Percentiles rank a stretch among this genome's conserved stretches.
phyloP scores from a whole-genome alignment of 768 basidiomycete species.

The Tylopilus plumbeoviolaceoides region DNA sequence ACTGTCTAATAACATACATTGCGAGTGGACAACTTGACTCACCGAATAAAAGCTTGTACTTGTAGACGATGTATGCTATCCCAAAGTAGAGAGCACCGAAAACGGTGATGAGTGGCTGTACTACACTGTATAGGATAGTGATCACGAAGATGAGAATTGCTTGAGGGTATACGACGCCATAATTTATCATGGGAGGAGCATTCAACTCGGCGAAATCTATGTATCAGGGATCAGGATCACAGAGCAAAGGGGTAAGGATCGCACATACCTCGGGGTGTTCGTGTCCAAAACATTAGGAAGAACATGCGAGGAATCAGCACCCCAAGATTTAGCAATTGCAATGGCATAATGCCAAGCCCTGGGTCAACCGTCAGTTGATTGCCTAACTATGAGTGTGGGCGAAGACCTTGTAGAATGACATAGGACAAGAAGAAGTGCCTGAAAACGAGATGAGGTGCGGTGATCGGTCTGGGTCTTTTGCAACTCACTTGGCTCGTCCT shows the following conservation, averaged over 20 bases:
- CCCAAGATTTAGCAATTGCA: constrained; percentile 90
- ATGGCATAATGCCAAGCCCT: constrained; percentile 93
- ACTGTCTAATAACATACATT: not conserved
- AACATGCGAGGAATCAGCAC: constrained; percentile 78
- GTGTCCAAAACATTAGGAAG: constrained; percentile 70
- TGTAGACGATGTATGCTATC: constrained; percentile 94
- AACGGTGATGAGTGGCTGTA: constrained; percentile 90
- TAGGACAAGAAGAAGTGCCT: constrained; percentile 85
- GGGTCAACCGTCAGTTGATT: constrained; percentile 4
- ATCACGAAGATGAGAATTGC: constrained; percentile 95
- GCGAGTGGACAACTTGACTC: constrained; percentile 22
- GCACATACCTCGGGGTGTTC: constrained; percentile 81
- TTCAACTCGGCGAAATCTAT: constrained; percentile 94
- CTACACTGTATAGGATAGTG: constrained; percentile 91
- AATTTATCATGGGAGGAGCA: constrained; percentile 97
- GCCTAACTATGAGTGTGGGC: not conserved
- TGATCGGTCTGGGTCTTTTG: constrained; percentile 1
- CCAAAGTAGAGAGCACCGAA: constrained; percentile 98
- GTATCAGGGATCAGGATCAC: not conserved
- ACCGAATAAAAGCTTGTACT: constrained; percentile 97
- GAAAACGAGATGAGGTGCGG: constrained; percentile 1
- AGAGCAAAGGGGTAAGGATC: not conserved
- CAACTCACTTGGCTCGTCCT: constrained; percentile 60
- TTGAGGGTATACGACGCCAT: constrained; percentile 95
- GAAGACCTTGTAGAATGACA: constrained; percentile 74